Percentiles rank a stretch among this genome's conserved stretches.
Evolutionary conservation across 768 basidiomycete species (phyloP).

Genomic region (Podaxis sp.): DNA sequence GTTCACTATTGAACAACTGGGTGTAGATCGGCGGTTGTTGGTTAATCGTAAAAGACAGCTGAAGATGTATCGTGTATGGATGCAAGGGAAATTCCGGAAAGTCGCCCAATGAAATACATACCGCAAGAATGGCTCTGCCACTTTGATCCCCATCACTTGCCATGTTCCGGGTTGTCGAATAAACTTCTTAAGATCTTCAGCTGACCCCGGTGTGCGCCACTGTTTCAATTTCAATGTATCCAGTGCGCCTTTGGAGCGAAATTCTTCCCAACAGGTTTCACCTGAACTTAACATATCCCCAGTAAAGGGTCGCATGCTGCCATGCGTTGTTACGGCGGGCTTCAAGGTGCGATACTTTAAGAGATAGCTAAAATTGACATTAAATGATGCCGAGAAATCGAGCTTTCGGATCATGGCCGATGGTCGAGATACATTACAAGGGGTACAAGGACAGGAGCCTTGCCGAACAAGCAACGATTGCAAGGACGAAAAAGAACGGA

Average conservation of each 20-base stretch:
- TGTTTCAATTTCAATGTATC: not conserved
- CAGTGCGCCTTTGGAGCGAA: not conserved
- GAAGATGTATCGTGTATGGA: slow-evolving; percentile 97
- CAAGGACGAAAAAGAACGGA: not conserved
- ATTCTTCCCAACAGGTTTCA: too few relatives aligned
- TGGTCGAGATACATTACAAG: not conserved
- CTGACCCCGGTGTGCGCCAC: not conserved
- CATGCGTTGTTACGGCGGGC: too few relatives aligned
- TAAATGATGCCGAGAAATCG: too few relatives aligned
- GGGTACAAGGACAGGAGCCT: not conserved
- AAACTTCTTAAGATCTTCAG: not conserved
- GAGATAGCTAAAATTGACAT: too few relatives aligned
- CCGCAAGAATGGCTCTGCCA: not conserved
- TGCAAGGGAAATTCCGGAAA: slow-evolving; percentile 82
- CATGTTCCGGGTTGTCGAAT: not conserved
- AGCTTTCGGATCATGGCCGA: too few relatives aligned
- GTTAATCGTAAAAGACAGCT: slow-evolving; percentile 92
- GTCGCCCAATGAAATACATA: slow-evolving; percentile 31
- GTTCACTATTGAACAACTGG: slow-evolving; percentile 80
- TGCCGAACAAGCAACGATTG: not conserved
- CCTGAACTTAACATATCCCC: too few relatives aligned
- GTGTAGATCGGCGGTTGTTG: slow-evolving; percentile 83
- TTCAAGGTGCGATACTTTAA: too few relatives aligned
- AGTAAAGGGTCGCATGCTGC: too few relatives aligned
- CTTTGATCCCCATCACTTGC: not conserved